phyloP scores from a whole-genome alignment of 192 early-diverging fungal species.

The Backusella tarrabulga region DNA sequence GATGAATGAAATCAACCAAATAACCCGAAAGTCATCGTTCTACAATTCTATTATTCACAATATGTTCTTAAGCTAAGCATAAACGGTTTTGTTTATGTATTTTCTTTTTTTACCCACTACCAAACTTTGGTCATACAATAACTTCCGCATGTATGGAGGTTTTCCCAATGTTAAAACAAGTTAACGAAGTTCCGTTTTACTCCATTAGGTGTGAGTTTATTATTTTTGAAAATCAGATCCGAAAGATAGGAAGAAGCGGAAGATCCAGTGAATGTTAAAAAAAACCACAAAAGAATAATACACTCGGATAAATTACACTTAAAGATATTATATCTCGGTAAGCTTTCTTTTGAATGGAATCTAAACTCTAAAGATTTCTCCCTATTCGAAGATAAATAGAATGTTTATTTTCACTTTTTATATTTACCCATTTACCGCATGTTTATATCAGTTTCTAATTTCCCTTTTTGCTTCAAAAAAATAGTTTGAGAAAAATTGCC shows the following conservation, averaged over 20 bases:
- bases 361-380: background rate
- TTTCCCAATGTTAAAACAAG: background rate
- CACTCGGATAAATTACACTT: background rate
- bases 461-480: background rate
- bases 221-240: conserved; percentile 2
- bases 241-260: conserved; percentile 6
- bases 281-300: background rate
- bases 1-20: background rate
- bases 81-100: background rate
- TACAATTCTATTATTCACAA: background rate
- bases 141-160: background rate
- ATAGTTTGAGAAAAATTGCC: background rate
- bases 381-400: background rate
- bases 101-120: background rate
- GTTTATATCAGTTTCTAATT: no score
- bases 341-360: background rate
- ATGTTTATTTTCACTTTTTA: no score
- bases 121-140: background rate
- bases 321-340: background rate
- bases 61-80: background rate
- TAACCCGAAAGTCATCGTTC: background rate
- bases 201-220: background rate
- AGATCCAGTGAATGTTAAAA: background rate
- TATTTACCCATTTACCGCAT: background rate
- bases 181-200: background rate